Conservation (phyloP, 352 stramenopile genomes). For the Globisporangium apiculatum region DNA sequence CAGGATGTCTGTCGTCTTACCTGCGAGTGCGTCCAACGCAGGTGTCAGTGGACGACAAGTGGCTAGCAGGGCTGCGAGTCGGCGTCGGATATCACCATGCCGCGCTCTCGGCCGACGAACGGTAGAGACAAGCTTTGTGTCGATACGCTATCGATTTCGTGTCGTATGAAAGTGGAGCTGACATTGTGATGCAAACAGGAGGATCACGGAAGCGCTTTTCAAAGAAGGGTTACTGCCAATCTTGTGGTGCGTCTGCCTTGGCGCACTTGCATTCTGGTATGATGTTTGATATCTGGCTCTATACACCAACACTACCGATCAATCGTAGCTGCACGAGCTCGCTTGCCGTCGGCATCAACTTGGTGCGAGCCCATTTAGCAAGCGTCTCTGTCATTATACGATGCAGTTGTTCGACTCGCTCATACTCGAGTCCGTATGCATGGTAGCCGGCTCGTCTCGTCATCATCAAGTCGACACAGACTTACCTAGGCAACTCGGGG, state of each 20-base stretch:
- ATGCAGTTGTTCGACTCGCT: too few relatives aligned
- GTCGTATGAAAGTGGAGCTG: background rate
- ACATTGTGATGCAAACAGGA: conserved; percentile 8
- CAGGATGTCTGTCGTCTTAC: too few relatives aligned
- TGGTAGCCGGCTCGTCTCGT: conserved; percentile 28
- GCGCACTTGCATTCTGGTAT: background rate
- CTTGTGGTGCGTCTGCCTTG: conserved; percentile 19
- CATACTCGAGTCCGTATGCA: too few relatives aligned
- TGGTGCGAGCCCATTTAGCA: conserved; percentile 14
- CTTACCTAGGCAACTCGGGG: conserved; percentile 21
- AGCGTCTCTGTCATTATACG: too few relatives aligned
- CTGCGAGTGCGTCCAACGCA: background rate
- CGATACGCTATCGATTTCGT: background rate
- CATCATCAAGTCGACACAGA: conserved; percentile 31
- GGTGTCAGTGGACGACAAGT: conserved; percentile 9
- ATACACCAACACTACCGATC: background rate
- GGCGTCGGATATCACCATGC: conserved; percentile 38
- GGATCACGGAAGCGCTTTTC: conserved; percentile 24
- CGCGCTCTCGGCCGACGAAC: conserved; percentile 17
- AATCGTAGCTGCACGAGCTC: conserved; percentile 25
- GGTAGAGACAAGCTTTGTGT: conserved; percentile 9
- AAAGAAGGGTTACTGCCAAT: conserved; percentile 17
- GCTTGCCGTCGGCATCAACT: conserved; percentile 34
- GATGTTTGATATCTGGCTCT: background rate
- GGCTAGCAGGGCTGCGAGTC: conserved; percentile 5